A percentile compares a stretch with the other conserved stretches of the same genome.
Evolutionary conservation across 441 rosid genomes (phyloP).

Genomic region (Euphorbia schlechtendalii): DNA sequence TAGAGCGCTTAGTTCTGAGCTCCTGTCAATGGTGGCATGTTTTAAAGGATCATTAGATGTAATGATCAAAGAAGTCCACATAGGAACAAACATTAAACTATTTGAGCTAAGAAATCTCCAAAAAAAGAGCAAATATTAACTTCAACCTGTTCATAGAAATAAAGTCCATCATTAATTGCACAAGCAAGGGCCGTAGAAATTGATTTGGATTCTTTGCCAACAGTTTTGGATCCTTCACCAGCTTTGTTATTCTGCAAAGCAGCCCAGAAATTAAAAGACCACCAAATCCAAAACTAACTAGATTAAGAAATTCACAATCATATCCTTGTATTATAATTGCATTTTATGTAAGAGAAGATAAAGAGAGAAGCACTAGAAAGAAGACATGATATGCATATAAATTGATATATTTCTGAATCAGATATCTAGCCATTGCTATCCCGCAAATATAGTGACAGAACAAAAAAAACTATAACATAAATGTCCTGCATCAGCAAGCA

Average conservation of each 20-base stretch:
- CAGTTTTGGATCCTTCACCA: slow-evolving; percentile 39
- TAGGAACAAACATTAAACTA: neutral
- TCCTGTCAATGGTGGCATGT: slow-evolving; percentile 43
- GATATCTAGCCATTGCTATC: neutral
- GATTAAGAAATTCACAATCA: neutral
- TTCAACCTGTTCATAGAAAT: slow-evolving; percentile 84
- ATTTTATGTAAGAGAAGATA: neutral
- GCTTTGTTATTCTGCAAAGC: slow-evolving; percentile 62
- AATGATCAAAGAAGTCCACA: slow-evolving; percentile 4
- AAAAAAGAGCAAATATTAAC: slow-evolving; percentile 12
- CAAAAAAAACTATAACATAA: neutral
- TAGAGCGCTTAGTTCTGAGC: slow-evolving; percentile 51
- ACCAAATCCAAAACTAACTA: neutral
- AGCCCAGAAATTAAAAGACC: slow-evolving; percentile 15
- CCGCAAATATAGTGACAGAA: neutral
- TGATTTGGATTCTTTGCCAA: slow-evolving; percentile 39
- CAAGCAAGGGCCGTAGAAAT: slow-evolving; percentile 76
- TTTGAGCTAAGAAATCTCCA: slow-evolving; percentile 9
- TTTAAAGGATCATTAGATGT: slow-evolving; percentile 14
- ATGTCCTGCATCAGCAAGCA: neutral
- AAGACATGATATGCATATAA: neutral
- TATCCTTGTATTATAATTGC: neutral
- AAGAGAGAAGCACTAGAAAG: neutral
- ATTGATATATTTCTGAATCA: neutral
- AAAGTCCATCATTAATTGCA: slow-evolving; percentile 85